Base-by-base conservation (phyloP, 805 yeast species). In the Debaryomyces prosopidis region DNA sequence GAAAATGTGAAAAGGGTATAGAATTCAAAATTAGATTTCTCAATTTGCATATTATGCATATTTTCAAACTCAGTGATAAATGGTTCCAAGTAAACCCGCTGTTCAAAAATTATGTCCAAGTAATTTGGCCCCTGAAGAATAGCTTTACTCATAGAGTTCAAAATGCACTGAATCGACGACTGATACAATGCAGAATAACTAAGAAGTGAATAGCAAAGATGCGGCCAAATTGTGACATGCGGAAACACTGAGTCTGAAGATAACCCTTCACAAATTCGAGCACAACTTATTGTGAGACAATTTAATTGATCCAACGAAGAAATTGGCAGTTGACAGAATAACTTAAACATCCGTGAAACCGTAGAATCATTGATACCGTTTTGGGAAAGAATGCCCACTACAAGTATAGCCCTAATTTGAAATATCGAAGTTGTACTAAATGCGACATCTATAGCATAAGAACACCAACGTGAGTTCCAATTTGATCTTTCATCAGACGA, bases 401-500 rank as follows among this genome's bases (percentile, higher is more conserved):
- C 77, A 50, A 87, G 68, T 49, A 84, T 67, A 0, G 90, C 87
- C 44, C 92, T 72, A 4, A 81, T 79, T 53, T 86, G 87, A 40
- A 87, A 71, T 31, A 83, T 76, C 0, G 88, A 79, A 19, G 74
- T 72, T 3, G 71, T 63, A 38, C 70, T 67, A 55, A 83, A 82
- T 0, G 87, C 82, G 15, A 87, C 77, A 50, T 81, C 84, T 72
- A 83, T 69, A 4, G 85, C 78, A 52, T 79, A 76, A 31, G 85
- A 74, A 48, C 79, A 77, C 86, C 89, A 87, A 48, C 84, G 76
- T 5, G 81, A 68, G 50, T 80, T 72, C 85, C 89, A 85, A 27
- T 76, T 68, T 7, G 74, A 67, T 35, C 75, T 70, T 39, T 77
- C 79, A 5, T 73, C 75, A 1, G 68, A 58, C 3, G 74, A 65